Percentiles rank a stretch among this genome's conserved stretches.
Conservation (phyloP, 179 eudicot genomes). For the Heliamphora pulchella region DNA sequence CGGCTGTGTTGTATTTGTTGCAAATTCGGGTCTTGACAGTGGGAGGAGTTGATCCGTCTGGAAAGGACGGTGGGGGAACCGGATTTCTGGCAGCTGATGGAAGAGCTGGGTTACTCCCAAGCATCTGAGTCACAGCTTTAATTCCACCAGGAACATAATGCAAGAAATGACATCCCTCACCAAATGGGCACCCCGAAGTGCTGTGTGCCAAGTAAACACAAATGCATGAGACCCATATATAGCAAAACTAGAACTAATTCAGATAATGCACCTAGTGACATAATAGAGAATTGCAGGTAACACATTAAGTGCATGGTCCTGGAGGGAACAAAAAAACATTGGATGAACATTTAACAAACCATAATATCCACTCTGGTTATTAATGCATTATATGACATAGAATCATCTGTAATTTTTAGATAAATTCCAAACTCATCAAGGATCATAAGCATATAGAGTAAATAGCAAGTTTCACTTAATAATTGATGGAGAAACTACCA, state of each 20-base stretch:
- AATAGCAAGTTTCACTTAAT: background rate
- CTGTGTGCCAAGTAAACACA: slow-evolving; percentile 34
- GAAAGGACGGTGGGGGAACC: slow-evolving; percentile 36
- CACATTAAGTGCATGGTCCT: background rate
- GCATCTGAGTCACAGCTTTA: slow-evolving; percentile 67
- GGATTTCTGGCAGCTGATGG: slow-evolving; percentile 40
- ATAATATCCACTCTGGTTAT: too few relatives aligned
- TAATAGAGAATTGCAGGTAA: background rate
- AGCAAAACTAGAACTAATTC: background rate
- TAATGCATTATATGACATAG: too few relatives aligned
- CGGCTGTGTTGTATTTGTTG: slow-evolving; percentile 61
- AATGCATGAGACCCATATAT: background rate
- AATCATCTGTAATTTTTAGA: background rate
- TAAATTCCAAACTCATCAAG: background rate
- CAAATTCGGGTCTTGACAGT: slow-evolving; percentile 61
- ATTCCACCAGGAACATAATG: slow-evolving; percentile 81
- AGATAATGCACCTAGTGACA: background rate
- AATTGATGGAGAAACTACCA: background rate
- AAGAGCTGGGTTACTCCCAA: slow-evolving; percentile 21
- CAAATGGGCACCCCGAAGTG: slow-evolving; percentile 80
- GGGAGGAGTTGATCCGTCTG: slow-evolving; percentile 40
- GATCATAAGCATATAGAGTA: background rate
- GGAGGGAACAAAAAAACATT: background rate
- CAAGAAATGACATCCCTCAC: slow-evolving; percentile 78
- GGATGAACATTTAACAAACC: background rate